Evolutionary conservation across 768 basidiomycete species (phyloP).

Genomic region (Leccinum subtestaceum): DNA sequence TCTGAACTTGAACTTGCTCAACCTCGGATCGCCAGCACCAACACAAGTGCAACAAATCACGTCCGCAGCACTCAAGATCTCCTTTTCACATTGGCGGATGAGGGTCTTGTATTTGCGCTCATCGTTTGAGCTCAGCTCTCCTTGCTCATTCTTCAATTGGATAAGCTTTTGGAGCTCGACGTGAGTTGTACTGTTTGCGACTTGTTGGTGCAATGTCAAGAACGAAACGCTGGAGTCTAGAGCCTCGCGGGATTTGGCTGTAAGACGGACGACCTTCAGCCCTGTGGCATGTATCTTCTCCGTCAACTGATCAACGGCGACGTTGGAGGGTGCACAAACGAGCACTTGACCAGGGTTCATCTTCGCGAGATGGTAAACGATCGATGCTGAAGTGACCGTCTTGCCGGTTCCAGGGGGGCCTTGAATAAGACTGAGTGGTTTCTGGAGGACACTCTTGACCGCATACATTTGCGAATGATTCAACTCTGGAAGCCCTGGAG

Average conservation of each 20-base stretch:
- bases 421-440: slow-evolving; percentile 96
- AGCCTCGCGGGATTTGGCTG: slow-evolving; percentile 97
- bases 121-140: slow-evolving; percentile 93
- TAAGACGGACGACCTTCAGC: slow-evolving; percentile 94
- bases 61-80: slow-evolving; percentile 91
- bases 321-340: slow-evolving; percentile 98
- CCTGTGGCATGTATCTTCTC: slow-evolving; percentile 99
- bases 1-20: slow-evolving; percentile 97
- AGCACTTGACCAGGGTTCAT: slow-evolving; percentile 99
- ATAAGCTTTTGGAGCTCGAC: slow-evolving; percentile 98
- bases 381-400: slow-evolving; percentile 98
- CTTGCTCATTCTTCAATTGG: slow-evolving; percentile 95
- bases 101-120: slow-evolving; percentile 98
- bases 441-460: slow-evolving; percentile 97
- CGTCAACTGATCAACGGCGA: slow-evolving; percentile 97
- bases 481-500: slow-evolving; percentile 94
- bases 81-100: slow-evolving; percentile 94
- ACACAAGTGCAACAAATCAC: slow-evolving; percentile 99
- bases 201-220: slow-evolving; percentile 95
- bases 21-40: slow-evolving; percentile 92
- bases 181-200: slow-evolving; percentile 93
- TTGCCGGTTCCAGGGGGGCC: slow-evolving; percentile 99
- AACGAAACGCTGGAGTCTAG: slow-evolving; percentile 94
- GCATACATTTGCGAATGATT: slow-evolving; percentile 99
- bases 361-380: slow-evolving; percentile 97